Evolutionary conservation across 352 stramenopile genomes (phyloP).

Genomic region (Ophiocytium majus): DNA sequence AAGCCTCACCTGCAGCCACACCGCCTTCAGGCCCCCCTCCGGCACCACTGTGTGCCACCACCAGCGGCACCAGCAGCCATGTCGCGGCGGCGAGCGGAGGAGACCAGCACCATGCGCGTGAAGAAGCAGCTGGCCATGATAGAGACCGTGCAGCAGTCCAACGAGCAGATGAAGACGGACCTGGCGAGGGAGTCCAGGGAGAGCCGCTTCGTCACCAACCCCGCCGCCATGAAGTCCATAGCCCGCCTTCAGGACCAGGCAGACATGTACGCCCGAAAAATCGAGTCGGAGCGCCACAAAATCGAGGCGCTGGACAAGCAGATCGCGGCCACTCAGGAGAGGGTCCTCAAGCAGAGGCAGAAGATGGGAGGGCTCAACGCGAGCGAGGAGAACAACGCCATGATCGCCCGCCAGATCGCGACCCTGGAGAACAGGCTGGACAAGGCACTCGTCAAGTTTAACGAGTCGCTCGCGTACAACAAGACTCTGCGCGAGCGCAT

Average conservation of each 20-base stretch:
- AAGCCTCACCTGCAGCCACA: no score
- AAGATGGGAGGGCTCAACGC: constrained; percentile 93
- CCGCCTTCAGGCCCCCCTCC: no score
- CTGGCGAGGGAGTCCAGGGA: constrained; percentile 55
- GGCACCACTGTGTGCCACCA: no score
- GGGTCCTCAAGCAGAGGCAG: constrained; percentile 77
- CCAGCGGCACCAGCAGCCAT: neutral
- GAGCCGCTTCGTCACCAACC: constrained; percentile 54
- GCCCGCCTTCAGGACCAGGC: constrained; percentile 53
- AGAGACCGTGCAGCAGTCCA: constrained; percentile 45
- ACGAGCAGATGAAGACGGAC: constrained; percentile 49
- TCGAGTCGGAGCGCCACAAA: constrained; percentile 52
- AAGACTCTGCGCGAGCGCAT: constrained; percentile 83
- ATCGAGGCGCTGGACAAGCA: constrained; percentile 70
- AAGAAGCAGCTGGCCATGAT: constrained; percentile 25
- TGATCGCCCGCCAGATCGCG: constrained; percentile 90
- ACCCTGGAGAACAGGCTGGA: constrained; percentile 94
- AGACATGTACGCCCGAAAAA: constrained; percentile 57
- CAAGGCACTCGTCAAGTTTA: constrained; percentile 91
- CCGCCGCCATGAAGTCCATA: constrained; percentile 39
- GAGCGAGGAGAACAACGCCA: constrained; percentile 87
- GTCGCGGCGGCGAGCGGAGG: neutral
- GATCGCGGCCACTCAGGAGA: constrained; percentile 63
- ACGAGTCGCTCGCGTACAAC: constrained; percentile 82
- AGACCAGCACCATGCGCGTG: neutral